Evolutionary conservation across 164 flowering plant genomes (phyloP), one percentile per base, ranked within the genome.

Genomic region (Echeveria elegans): DNA sequence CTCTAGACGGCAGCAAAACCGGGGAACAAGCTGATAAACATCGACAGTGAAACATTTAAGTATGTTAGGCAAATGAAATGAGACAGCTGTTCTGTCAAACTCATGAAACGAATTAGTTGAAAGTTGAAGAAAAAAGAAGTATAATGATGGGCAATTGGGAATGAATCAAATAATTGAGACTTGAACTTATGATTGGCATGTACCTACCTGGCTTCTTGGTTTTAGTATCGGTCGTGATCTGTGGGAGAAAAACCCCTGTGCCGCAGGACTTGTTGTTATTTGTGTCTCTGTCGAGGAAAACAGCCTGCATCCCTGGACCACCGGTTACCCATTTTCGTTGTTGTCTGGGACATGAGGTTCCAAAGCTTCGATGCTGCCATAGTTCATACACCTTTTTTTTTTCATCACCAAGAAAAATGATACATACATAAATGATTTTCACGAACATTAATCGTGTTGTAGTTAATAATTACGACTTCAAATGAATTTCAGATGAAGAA

Each of bases 221-320:
- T 43, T 34, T 34, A 7, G 37, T 34, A n/a, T 14, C 41, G 72
- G 69, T 12, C 68, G n/a, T 64, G 58, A 68, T 65, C 43, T 77
- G 80, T 14, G 97, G 97, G 64, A 91, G 88, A 69, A 91, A 91
- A 58, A 91, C 88, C 5, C 97, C 97, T 1, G 97, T 91, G 6
- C 97, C 97, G 47, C 83, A 67, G n/a, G 66, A 32, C 5, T 90
- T 75, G 67, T 53, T 80, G 67, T 53, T 80, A 29, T 45, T 28
- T 2, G 18, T 61, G 48, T 79, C 78, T 0, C 86, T 77, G 24
- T 78, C 86, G 8, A 91, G 74, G 66, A 89, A 91, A 16, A 91
- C 40, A 6, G 94, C 94, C 69, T 84, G 96, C 96, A 89, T 91
- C 61, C 93, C 92, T 18, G 83, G 81, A 53, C 95, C 95, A 15